phyloP scores from a whole-genome alignment of 106 monocot genomes.

The Apostasia ramifera region DNA sequence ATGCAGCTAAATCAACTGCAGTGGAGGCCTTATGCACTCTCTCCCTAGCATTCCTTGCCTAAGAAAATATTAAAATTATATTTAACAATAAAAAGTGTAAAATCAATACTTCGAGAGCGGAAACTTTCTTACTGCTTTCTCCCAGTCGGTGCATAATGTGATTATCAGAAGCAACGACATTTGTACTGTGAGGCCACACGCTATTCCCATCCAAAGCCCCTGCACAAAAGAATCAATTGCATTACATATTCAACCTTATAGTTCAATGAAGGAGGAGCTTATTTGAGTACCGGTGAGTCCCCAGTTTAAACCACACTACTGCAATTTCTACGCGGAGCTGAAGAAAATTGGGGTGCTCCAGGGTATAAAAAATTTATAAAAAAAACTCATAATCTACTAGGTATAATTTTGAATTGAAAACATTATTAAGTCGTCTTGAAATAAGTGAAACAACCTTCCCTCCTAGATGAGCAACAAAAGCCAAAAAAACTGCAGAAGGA shows the following conservation, averaged over 20 bases:
- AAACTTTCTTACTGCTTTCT: conserved; percentile 35
- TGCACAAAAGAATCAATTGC: conserved; percentile 10
- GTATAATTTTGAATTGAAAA: background rate
- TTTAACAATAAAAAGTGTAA: too few relatives aligned
- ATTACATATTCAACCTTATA: background rate
- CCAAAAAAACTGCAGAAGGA: conserved; percentile 55
- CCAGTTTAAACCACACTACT: background rate
- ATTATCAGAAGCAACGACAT: conserved; percentile 31
- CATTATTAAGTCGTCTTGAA: background rate
- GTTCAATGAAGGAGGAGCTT: background rate
- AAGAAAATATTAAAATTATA: background rate
- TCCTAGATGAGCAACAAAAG: conserved; percentile 49
- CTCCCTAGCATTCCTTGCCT: conserved; percentile 35
- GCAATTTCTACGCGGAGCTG: too few relatives aligned
- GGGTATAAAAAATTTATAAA: too few relatives aligned
- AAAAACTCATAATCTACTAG: too few relatives aligned
- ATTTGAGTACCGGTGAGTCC: background rate
- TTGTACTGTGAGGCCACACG: conserved; percentile 59
- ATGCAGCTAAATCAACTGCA: background rate
- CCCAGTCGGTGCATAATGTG: conserved; percentile 46
- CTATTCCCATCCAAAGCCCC: conserved; percentile 86
- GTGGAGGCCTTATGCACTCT: conserved; percentile 23
- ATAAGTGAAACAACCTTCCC: conserved; percentile 36
- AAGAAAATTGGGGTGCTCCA: too few relatives aligned
- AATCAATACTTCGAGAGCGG: too few relatives aligned